These are phyloP conservation scores for Lonicera japonica DNA, from an alignment of 129 eudicot species.

Conservation along the genomic window DNA sequence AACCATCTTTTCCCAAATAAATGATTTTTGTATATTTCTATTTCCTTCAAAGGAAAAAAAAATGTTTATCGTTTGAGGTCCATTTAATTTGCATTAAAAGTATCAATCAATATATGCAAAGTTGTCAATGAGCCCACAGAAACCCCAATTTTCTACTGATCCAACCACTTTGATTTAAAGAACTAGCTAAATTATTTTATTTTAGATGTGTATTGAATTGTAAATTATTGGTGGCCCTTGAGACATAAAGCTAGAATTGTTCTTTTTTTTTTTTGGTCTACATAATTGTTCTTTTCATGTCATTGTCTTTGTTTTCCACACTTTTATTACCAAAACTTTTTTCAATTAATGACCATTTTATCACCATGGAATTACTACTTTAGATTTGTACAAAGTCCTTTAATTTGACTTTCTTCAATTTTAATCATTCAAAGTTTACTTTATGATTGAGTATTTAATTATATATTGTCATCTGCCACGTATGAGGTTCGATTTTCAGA, in stretches of 20 bases:
- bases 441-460: neutral
- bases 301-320: neutral
- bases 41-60: too few relatives aligned
- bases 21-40: too few relatives aligned
- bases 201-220: neutral
- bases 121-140: neutral
- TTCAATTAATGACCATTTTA: too few relatives aligned
- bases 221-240: neutral
- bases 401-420: neutral
- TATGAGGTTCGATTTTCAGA: too few relatives aligned
- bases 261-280: too few relatives aligned
- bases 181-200: neutral
- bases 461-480: neutral
- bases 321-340: too few relatives aligned
- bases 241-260: neutral
- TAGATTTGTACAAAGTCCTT: neutral
- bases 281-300: neutral
- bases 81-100: neutral
- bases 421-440: neutral
- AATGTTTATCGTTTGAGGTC: neutral
- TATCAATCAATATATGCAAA: neutral
- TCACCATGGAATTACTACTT: neutral
- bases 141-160: neutral
- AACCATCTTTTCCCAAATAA: too few relatives aligned
- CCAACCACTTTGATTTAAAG: constrained; percentile 1